Percentiles rank a stretch among this genome's conserved stretches.
Evolutionary conservation across 306 rosid species (phyloP).

Genomic region (Urtica urens): DNA sequence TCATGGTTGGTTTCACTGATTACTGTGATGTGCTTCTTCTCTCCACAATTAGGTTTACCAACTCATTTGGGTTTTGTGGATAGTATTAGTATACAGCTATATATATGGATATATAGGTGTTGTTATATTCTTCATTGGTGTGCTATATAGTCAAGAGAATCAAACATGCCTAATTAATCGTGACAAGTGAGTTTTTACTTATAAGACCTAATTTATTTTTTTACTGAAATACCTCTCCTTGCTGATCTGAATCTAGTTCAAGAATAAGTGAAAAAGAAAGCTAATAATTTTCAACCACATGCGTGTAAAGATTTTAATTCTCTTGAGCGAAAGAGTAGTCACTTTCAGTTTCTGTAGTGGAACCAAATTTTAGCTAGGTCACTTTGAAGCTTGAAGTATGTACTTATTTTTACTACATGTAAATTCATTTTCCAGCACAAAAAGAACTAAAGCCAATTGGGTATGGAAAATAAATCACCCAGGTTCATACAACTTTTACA

Average conservation of each 20-base stretch:
- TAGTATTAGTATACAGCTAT: neutral
- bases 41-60: neutral
- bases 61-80: neutral
- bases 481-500: neutral
- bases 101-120: neutral
- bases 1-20: neutral
- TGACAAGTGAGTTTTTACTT: slow-evolving; percentile 26
- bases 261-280: slow-evolving; percentile 25
- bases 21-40: neutral
- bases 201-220: slow-evolving; percentile 18
- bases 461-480: neutral
- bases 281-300: slow-evolving; percentile 15
- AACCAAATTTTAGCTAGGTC: neutral
- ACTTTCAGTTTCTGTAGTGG: slow-evolving; percentile 1
- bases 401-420: neutral
- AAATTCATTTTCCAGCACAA: neutral
- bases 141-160: slow-evolving; percentile 6
- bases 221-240: slow-evolving; percentile 8
- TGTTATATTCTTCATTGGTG: slow-evolving; percentile 2
- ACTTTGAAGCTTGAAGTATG: neutral
- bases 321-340: neutral
- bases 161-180: slow-evolving; percentile 15
- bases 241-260: slow-evolving; percentile 7
- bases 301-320: slow-evolving; percentile 1
- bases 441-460: neutral